Base-by-base conservation (phyloP, 148 eudicot genomes). In the Gaultheria prostrata region DNA sequence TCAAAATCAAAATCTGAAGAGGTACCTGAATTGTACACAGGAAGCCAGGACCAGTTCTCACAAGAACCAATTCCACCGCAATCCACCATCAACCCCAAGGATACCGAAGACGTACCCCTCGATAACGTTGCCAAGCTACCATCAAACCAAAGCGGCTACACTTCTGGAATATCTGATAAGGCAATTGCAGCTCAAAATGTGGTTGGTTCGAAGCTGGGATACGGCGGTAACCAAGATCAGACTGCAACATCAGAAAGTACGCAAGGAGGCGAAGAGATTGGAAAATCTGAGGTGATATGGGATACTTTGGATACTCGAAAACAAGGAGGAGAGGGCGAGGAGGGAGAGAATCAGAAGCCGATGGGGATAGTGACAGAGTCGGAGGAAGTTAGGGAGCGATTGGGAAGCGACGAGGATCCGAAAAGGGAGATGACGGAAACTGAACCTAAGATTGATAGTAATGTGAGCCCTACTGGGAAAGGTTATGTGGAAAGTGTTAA, bases 351-450 rank as follows among this genome's bases (percentile, higher is more conserved):
- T 21, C 75, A 35, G 59, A 85, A 84, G 71, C 84, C 87, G 39
- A 78, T 81, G 84, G 95, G 87, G 77, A 85, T 84, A 73, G 97
- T 93, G 80, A 90, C 93, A 0, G 93, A 89, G 81, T 93, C 95
- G 0, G 89, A 87, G 43, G 95, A 92, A 76, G 95, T 89, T 54
- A 84, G 75, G 8, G 85, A 71, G 49, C 85, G 77, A 13, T 74
- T 92, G 73, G 94, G 93, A 5, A 81, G 83, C 1, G 26, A 18
- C 2, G 82, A 69, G 26, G 88, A 85, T 28, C 24, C 12, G 6
- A 82, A 78, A 32, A 79, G 81, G 49, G 88, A 84, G 20, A 26
- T 26, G 33, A 65, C 71, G 15, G 86, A 83, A 13, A 76, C 73
- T 35, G 86, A 79, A 17, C 18, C 69, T 13, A 9, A 46, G 17